Evolutionary conservation across 495 filamentous ascomycete genomes (phyloP).

Genomic region (Bombardia bombarda): DNA sequence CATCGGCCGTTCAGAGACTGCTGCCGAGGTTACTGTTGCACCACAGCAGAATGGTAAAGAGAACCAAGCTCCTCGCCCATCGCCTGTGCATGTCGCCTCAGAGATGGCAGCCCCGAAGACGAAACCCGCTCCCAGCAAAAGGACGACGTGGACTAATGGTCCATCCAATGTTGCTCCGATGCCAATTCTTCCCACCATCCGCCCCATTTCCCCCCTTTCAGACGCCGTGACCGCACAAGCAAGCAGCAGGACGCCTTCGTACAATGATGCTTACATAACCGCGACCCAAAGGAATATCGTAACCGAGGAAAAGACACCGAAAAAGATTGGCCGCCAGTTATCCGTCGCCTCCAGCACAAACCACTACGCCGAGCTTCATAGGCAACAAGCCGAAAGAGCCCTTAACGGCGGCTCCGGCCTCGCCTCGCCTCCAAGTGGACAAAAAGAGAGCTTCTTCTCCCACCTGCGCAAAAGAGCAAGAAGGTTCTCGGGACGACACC

Average conservation of each 20-base stretch:
- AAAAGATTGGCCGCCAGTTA: conserved; percentile 93
- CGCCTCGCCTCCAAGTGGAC: conserved; percentile 55
- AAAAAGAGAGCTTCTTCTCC: conserved; percentile 95
- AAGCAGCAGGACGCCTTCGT: conserved; percentile 38
- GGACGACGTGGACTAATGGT: conserved; percentile 80
- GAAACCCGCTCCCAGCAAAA: conserved; percentile 57
- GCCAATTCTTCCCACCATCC: conserved; percentile 94
- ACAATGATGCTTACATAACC: conserved; percentile 36
- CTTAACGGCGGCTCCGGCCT: conserved; percentile 72
- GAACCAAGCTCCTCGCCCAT: conserved; percentile 27
- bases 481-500: conserved; percentile 83
- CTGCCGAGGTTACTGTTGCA: conserved; percentile 24
- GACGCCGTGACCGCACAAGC: conserved; percentile 90
- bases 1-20: conserved; percentile 52
- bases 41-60: conserved; percentile 16
- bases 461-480: conserved; percentile 91
- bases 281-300: conserved; percentile 17
- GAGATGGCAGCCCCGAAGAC: conserved; percentile 48
- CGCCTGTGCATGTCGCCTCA: conserved; percentile 49
- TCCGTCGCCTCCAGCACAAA: conserved; percentile 92
- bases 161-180: conserved; percentile 82
- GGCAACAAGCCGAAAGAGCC: conserved; percentile 85
- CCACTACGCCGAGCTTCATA: conserved; percentile 76
- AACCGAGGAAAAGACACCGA: conserved; percentile 62
- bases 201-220: conserved; percentile 87